These are phyloP conservation scores for Agaricus subrufescens DNA, from an alignment of 768 basidiomycete species.

Conservation along the genomic window DNA sequence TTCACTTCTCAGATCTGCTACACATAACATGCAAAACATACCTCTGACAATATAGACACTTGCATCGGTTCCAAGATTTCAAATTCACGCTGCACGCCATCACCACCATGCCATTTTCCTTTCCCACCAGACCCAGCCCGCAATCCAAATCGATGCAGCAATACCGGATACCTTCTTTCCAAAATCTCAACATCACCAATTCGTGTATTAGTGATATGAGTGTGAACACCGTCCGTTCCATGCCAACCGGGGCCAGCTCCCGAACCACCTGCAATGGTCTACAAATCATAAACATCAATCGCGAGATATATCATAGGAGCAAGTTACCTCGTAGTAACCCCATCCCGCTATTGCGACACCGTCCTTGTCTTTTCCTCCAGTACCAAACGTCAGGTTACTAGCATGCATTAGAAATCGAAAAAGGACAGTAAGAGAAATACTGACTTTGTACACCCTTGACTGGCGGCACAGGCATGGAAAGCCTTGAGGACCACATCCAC, in stretches of 20 bases:
- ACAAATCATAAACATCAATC: constrained; percentile 8
- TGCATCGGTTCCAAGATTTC: constrained; percentile 80
- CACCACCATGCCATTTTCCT: constrained; percentile 75
- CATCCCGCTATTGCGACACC: constrained; percentile 75
- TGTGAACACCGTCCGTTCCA: constrained; percentile 91
- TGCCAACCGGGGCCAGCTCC: constrained; percentile 90
- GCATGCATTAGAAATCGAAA: constrained; percentile 10
- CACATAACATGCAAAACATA: constrained; percentile 20
- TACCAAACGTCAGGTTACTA: constrained; percentile 86
- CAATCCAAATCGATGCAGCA: constrained; percentile 79
- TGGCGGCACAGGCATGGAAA: constrained; percentile 87
- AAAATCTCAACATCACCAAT: constrained; percentile 93
- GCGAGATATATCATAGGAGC: not conserved
- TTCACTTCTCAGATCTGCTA: not conserved
- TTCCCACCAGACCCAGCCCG: constrained; percentile 64
- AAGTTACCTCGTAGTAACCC: constrained; percentile 80
- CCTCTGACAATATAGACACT: constrained; percentile 87
- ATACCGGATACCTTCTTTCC: constrained; percentile 90
- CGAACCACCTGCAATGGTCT: constrained; percentile 94
- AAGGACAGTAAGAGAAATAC: constrained; percentile 16
- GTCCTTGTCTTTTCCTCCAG: constrained; percentile 81
- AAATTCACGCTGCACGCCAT: constrained; percentile 80
- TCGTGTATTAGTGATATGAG: constrained; percentile 89
- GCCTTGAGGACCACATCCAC: constrained; percentile 93
- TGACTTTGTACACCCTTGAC: constrained; percentile 92